phyloP scores from a whole-genome alignment of 305 asterid genomes.

The Nicotiana rustica region DNA sequence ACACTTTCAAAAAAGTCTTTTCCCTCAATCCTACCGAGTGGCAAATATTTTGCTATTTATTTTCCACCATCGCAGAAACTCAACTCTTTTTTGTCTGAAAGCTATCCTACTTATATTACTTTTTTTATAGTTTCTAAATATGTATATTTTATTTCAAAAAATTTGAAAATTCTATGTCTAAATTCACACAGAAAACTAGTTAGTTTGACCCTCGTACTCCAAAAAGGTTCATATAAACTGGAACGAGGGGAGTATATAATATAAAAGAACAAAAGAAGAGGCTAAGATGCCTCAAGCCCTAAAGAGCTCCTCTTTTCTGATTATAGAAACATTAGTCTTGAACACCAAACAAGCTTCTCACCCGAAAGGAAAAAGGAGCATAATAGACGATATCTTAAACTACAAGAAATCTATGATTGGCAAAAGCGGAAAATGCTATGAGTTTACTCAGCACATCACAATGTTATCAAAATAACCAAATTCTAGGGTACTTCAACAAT shows the following conservation, averaged over 20 bases:
- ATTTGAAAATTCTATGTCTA: no score
- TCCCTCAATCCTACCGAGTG: conserved; percentile 5
- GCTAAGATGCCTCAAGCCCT: neutral
- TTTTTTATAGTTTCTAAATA: no score
- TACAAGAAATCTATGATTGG: neutral
- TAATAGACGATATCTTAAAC: neutral
- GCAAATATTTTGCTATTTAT: neutral
- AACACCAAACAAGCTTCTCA: neutral
- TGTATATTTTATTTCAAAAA: no score
- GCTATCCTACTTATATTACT: neutral
- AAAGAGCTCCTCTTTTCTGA: neutral
- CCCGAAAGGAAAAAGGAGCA: neutral
- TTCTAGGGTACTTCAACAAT: neutral
- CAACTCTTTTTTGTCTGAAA: conserved; percentile 6
- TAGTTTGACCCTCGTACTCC: no score
- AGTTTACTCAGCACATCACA: conserved; percentile 24
- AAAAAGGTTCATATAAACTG: neutral
- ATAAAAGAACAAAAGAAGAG: neutral
- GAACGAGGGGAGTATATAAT: neutral
- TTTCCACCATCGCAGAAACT: conserved; percentile 5
- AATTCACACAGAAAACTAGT: no score
- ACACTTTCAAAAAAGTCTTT: neutral
- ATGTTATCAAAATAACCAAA: conserved; percentile 19
- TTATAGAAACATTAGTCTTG: neutral
- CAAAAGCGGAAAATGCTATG: conserved; percentile 12